These are phyloP conservation scores for Trametes cinnabarina DNA, from an alignment of 768 basidiomycete species.

Conservation along the genomic window DNA sequence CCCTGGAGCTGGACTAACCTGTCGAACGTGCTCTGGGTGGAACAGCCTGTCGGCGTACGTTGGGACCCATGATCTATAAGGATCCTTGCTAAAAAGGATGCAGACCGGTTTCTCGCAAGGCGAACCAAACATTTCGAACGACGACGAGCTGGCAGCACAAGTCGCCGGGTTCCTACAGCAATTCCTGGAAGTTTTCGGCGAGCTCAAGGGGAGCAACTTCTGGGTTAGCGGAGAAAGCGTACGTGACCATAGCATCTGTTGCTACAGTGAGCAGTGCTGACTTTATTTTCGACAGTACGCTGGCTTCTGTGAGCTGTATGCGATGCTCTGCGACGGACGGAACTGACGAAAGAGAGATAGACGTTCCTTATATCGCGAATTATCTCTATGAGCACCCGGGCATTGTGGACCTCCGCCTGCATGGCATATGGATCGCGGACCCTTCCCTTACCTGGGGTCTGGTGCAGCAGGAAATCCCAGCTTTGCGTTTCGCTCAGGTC, in stretches of 20 bases:
- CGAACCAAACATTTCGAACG: slow-evolving; percentile 54
- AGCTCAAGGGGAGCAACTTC: slow-evolving; percentile 69
- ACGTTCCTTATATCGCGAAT: slow-evolving; percentile 71
- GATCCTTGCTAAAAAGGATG: not conserved
- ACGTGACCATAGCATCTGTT: slow-evolving; percentile 25
- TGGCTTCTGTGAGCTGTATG: slow-evolving; percentile 25
- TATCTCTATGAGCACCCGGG: slow-evolving; percentile 60
- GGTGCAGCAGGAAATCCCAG: slow-evolving; percentile 68
- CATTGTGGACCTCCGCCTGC: slow-evolving; percentile 47
- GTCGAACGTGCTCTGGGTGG: slow-evolving; percentile 69
- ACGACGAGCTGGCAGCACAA: slow-evolving; percentile 54
- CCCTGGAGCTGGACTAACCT: slow-evolving; percentile 68
- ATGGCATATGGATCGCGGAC: slow-evolving; percentile 70
- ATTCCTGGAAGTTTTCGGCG: slow-evolving; percentile 68
- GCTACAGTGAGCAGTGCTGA: too few species aligned
- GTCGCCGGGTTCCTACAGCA: slow-evolving; percentile 60
- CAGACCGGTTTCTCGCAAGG: slow-evolving; percentile 71
- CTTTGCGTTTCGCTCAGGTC: slow-evolving; percentile 56
- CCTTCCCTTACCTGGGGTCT: slow-evolving; percentile 57
- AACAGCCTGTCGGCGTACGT: slow-evolving; percentile 64
- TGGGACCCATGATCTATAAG: too few species aligned
- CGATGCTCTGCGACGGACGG: not conserved
- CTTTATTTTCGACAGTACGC: slow-evolving; percentile 28
- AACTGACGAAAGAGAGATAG: slow-evolving; percentile 34
- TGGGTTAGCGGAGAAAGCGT: slow-evolving; percentile 74